phyloP scores from a whole-genome alignment of 768 basidiomycete species.

The Hortiboletus campestris region DNA sequence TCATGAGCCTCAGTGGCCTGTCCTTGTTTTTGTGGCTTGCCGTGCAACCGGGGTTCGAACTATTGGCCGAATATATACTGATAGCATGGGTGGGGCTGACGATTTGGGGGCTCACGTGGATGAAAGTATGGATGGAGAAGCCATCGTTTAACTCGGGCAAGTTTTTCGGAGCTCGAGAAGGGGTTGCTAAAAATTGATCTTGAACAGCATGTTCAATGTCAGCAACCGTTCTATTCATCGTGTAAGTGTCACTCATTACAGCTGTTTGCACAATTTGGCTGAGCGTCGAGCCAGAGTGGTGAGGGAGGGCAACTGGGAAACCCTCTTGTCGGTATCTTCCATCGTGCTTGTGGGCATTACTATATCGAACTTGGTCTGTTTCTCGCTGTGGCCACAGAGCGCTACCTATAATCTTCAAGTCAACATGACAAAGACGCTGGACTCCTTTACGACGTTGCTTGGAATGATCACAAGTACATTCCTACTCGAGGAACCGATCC shows the following conservation, averaged over 20 bases:
- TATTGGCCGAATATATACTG: constrained; percentile 70
- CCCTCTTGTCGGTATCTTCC: constrained; percentile 68
- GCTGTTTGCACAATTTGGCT: not conserved
- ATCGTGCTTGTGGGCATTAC: constrained; percentile 75
- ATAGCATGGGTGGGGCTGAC: constrained; percentile 82
- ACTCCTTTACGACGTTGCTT: constrained; percentile 86
- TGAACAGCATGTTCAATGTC: constrained; percentile 78
- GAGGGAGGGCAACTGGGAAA: constrained; percentile 82
- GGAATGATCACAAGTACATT: constrained; percentile 82
- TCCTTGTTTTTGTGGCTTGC: constrained; percentile 80
- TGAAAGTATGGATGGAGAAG: constrained; percentile 88
- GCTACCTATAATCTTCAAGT: constrained; percentile 80
- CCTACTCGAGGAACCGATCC: constrained; percentile 69
- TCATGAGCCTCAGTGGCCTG: constrained; percentile 76
- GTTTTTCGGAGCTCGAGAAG: constrained; percentile 2
- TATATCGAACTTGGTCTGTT: constrained; percentile 85
- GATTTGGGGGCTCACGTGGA: constrained; percentile 83
- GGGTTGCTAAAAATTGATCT: not conserved
- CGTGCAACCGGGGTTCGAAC: constrained; percentile 62
- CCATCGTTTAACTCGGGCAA: constrained; percentile 87
- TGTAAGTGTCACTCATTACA: constrained; percentile 43
- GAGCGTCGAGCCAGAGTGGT: constrained; percentile 53
- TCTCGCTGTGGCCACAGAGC: constrained; percentile 77
- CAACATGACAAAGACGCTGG: constrained; percentile 82
- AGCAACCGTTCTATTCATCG: constrained; percentile 78